These are phyloP conservation scores for Teunomyces funiuensis DNA, from an alignment of 805 yeast genomes.

Conservation along the genomic window DNA sequence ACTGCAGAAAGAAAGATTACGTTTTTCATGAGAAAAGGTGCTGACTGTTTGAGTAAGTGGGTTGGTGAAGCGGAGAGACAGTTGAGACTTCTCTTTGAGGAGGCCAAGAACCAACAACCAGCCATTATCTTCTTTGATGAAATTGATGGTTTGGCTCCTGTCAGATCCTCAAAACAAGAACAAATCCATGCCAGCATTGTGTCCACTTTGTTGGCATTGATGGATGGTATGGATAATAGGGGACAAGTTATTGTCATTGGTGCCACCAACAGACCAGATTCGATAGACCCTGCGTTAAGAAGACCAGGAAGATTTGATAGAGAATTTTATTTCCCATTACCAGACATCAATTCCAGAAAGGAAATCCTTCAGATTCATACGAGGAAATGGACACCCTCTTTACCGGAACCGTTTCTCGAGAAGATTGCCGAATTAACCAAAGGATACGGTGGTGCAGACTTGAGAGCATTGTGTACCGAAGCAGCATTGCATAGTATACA, in stretches of 20 bases:
- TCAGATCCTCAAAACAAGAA: slow-evolving; percentile 94
- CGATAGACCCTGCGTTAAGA: slow-evolving; percentile 96
- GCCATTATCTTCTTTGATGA: slow-evolving; percentile 96
- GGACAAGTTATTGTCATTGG: slow-evolving; percentile 98
- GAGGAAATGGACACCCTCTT: slow-evolving; percentile 80
- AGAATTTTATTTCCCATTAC: slow-evolving; percentile 94
- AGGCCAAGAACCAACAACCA: slow-evolving; percentile 94
- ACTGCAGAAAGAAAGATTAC: slow-evolving; percentile 83
- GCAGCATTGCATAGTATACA: slow-evolving; percentile 92
- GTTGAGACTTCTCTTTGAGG: slow-evolving; percentile 85
- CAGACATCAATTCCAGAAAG: slow-evolving; percentile 75
- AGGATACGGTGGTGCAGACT: slow-evolving; percentile 98
- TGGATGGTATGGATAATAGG: slow-evolving; percentile 99
- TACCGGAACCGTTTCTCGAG: slow-evolving; percentile 54
- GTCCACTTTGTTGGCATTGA: slow-evolving; percentile 87
- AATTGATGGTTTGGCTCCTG: slow-evolving; percentile 98
- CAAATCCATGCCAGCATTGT: slow-evolving; percentile 98
- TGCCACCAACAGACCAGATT: slow-evolving; percentile 96
- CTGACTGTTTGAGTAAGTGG: slow-evolving; percentile 96
- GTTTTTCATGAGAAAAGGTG: slow-evolving; percentile 97
- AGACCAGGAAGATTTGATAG: slow-evolving; percentile 97
- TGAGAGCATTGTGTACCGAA: slow-evolving; percentile 92
- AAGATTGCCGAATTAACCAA: slow-evolving; percentile 79
- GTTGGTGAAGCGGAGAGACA: slow-evolving; percentile 99
- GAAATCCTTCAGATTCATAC: slow-evolving; percentile 86